Base-by-base conservation (phyloP, 495 filamentous ascomycete species). In the Aspergillus egyptiacus region DNA sequence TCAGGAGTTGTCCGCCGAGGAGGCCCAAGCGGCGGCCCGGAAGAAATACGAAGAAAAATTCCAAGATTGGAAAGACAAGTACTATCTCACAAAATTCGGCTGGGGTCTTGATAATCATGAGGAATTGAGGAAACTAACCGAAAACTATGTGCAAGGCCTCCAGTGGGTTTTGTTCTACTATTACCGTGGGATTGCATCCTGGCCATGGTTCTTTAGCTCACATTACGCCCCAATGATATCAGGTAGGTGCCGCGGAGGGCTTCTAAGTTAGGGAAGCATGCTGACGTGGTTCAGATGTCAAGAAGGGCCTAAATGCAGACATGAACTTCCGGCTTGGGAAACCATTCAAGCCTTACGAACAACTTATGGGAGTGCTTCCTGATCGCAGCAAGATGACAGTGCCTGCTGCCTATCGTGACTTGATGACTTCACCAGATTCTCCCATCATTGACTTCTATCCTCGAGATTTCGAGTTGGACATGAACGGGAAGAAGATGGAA, bases 401-500 rank as follows among this genome's bases (percentile, higher is more conserved):
- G 10, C 94, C 94, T 14, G 55, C 64, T 27, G 81, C 91, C 3
- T 99, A 96, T 65, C 87, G 87, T 65, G 80, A 87, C 9, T 75
- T 99, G 18, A 99, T 99, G 94, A 95, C 86, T 3, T 84, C 87
- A 38, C 69, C 81, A 0, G 77, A 87, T 3, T 96, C 91, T n/a
- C 90, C 94, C 10, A 97, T 99, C 64, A 87, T 95, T 57, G 91
- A 97, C 59, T 97, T 99, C 68, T 99, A 99, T 60, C 94, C 94
- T 22, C 80, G 91, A 48, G 91, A 97, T 53, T 99, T 99, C 55
- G 90, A 96, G 54, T 77, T 99, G 15, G 94, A 99, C 60, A 96
- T 97, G 91, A 96, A 97, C 57, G 94, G 94, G 46, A 99, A 99
- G 76, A 99, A 95, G 73, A 94, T 95, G 89, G 94, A 97, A 55